A percentile compares a stretch with the other conserved stretches of the same genome.
Evolutionary conservation across 768 basidiomycete genomes (phyloP).

Genomic region (Podaxis sp.): DNA sequence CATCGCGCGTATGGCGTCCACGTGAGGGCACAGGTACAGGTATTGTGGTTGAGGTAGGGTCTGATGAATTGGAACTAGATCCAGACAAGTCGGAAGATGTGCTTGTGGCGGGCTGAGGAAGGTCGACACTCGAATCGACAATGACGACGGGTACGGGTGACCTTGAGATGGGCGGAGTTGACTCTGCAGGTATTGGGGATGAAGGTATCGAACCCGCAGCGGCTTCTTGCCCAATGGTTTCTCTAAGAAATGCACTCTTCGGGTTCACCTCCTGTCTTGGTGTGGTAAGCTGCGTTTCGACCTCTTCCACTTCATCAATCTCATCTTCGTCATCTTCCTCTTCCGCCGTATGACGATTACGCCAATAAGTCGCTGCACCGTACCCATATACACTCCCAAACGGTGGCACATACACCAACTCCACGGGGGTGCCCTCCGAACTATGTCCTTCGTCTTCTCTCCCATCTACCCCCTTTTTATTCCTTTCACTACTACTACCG

Average conservation of each 20-base stretch:
- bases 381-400: conserved; percentile 31
- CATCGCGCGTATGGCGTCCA: background rate
- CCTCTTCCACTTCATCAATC: conserved; percentile 16
- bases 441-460: conserved; percentile 19
- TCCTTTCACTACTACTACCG: conserved; percentile 10
- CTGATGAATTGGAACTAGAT: background rate
- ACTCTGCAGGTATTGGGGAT: background rate
- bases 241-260: background rate
- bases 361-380: conserved; percentile 12
- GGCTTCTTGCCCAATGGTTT: background rate
- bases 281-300: conserved; percentile 5
- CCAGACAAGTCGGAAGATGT: background rate
- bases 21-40: background rate
- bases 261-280: conserved; percentile 14
- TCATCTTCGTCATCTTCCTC: conserved; percentile 18
- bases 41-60: background rate
- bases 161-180: conserved; percentile 2
- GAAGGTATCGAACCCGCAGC: background rate
- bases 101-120: background rate
- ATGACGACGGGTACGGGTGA: conserved; percentile 10
- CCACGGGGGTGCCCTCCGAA: conserved; percentile 49
- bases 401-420: conserved; percentile 69
- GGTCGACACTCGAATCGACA: background rate
- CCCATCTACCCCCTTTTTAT: conserved; percentile 11
- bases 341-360: conserved; percentile 17